Base-by-base conservation (phyloP, 2,329 filamentous ascomycete genomes). In the Trichoderma asperellum region DNA sequence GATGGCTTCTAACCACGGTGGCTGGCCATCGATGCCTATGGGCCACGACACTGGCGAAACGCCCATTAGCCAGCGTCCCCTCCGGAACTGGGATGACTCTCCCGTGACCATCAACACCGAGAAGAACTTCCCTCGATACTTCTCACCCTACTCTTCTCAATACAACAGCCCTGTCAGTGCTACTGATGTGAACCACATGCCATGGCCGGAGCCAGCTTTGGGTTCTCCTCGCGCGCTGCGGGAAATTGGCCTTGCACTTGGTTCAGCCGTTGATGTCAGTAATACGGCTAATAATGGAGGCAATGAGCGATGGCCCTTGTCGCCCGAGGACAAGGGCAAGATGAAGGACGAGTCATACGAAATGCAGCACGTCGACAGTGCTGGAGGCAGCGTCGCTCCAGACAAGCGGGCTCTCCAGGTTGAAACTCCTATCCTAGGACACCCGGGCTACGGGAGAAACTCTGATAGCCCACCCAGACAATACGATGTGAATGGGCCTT, bases 131-230 rank as follows among this genome's bases (percentile, higher is more conserved):
- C 78, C 81, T 0, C 82, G 81, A 7, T 87, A 89, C 77, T 84
- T 88, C 72, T 88, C 86, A 4, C 88, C 88, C 0, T 90, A 89
- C 74, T 83, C 81, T 24, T 88, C 86, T 52, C 85, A 88, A 70
- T 89, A 84, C 77, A 87, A 81, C 76, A 89, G 86, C 73, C 88
- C 88, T 0, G 81, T 87, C 70, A 86, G 81, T 65, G 83, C 79
- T 0, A 78, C 77, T 0, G 83, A 84, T 43, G 75, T 73, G 2
- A 73, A 75, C 0, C 72, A 73, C 40, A 76, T 77, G 72, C 73
- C 77, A 18, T 84, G 82, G 83, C 83, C 81, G 1, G 66, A 69
- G 3, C 70, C 68, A 4, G 72, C 73, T 2, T 55, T 72, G 18
- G 65, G 59, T 7, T 67, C 47, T 12, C 68, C 66, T 7, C 63